phyloP scores from a whole-genome alignment of 1,284 basidiomycete genomes.

The Hymenochaete sp. region DNA sequence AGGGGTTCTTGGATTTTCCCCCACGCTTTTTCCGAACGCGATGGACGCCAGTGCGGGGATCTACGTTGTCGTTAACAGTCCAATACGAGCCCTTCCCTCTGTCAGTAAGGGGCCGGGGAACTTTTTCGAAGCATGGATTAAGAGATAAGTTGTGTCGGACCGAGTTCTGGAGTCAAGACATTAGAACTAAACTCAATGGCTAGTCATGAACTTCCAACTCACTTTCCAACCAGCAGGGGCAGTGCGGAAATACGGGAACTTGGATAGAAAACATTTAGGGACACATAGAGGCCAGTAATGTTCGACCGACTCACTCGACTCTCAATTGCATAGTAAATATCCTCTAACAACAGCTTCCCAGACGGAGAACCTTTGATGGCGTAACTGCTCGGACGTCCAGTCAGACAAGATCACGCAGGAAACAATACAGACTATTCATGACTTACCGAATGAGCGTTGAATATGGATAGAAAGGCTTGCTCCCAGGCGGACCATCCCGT shows the following conservation, averaged over 20 bases:
- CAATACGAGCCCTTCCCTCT: constrained; percentile 82
- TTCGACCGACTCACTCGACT: constrained; percentile 71
- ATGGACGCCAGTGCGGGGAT: constrained; percentile 77
- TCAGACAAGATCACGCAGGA: constrained; percentile 10
- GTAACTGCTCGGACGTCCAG: constrained; percentile 39
- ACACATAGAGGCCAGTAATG: no score
- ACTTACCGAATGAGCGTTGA: constrained; percentile 76
- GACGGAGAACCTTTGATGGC: constrained; percentile 82
- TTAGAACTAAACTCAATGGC: neutral
- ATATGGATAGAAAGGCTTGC: constrained; percentile 80
- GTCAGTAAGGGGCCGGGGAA: constrained; percentile 80
- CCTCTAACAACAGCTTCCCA: constrained; percentile 71
- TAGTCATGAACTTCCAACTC: constrained; percentile 24
- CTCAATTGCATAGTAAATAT: constrained; percentile 83
- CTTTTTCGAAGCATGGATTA: constrained; percentile 90
- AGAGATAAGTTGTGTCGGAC: constrained; percentile 90
- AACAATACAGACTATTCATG: constrained; percentile 7
- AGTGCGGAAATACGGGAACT: constrained; percentile 79
- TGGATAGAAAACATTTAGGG: constrained; percentile 10
- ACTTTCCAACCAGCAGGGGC: constrained; percentile 83
- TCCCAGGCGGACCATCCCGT: constrained; percentile 72
- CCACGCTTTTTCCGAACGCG: constrained; percentile 71
- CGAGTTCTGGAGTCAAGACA: constrained; percentile 58
- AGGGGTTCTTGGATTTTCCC: constrained; percentile 27
- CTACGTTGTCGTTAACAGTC: constrained; percentile 81